These are phyloP conservation scores for Eimeria zaria DNA, from an alignment of 169 alveolate genomes.

Conservation along the genomic window DNA sequence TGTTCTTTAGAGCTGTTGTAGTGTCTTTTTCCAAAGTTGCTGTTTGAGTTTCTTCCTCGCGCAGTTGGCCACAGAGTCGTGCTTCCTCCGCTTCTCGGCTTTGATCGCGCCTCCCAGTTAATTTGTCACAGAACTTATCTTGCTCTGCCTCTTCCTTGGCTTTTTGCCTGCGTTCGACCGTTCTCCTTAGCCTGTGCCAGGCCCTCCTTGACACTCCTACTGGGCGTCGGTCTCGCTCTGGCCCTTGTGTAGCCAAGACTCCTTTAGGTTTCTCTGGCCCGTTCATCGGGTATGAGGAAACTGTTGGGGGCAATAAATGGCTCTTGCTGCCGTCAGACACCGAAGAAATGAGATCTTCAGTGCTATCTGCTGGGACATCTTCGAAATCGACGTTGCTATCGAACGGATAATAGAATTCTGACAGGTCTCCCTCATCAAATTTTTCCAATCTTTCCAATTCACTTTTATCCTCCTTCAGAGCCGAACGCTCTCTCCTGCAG, in stretches of 20 bases:
- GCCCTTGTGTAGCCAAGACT: not conserved
- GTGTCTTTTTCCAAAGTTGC: not conserved
- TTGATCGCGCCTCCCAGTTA: not conserved
- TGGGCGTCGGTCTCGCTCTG: constrained; percentile 2
- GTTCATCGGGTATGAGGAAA: not conserved
- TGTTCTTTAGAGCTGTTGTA: not conserved
- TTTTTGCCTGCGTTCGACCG: not conserved
- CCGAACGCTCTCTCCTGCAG: not conserved
- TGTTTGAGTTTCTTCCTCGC: not conserved
- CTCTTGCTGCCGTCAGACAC: not conserved
- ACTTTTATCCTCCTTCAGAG: not conserved
- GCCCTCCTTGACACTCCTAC: not conserved
- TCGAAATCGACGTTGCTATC: not conserved
- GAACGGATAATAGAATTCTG: constrained; percentile 13
- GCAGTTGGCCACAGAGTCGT: not conserved
- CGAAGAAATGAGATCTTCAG: not conserved
- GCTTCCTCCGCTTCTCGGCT: not conserved
- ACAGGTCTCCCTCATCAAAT: not conserved
- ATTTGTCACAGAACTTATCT: not conserved
- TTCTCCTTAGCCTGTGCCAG: constrained; percentile 14
- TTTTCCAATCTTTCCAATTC: not conserved
- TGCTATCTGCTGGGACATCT: not conserved
- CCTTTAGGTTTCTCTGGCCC: not conserved
- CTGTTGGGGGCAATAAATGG: not conserved
- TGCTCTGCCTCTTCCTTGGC: not conserved